These are phyloP conservation scores for Wickerhamomyces bisporus DNA, from an alignment of 805 yeast species.

Conservation along the genomic window DNA sequence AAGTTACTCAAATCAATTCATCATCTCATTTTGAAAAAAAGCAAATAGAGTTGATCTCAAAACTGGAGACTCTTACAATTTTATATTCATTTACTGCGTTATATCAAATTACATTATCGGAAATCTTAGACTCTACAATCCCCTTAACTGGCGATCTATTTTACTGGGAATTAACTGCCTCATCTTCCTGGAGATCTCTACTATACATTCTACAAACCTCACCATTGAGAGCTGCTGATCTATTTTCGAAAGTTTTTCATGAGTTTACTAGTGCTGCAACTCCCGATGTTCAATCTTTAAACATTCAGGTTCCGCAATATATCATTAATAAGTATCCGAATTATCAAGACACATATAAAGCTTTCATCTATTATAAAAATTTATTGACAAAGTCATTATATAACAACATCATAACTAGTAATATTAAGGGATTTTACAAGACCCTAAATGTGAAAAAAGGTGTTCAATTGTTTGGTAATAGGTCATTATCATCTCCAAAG, in stretches of 20 bases:
- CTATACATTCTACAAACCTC: slow-evolving; percentile 37
- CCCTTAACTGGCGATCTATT: slow-evolving; percentile 38
- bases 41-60: slow-evolving; percentile 11
- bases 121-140: slow-evolving; percentile 35
- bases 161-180: slow-evolving; percentile 39
- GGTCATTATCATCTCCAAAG: slow-evolving; percentile 4
- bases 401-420: slow-evolving; percentile 14
- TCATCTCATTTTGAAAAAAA: not conserved
- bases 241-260: slow-evolving; percentile 15
- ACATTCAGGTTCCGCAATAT: slow-evolving; percentile 7
- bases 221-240: slow-evolving; percentile 22
- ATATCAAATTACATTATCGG: slow-evolving; percentile 30
- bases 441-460: slow-evolving; percentile 21
- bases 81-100: slow-evolving; percentile 28
- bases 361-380: slow-evolving; percentile 8
- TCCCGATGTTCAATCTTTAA: slow-evolving; percentile 7
- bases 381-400: slow-evolving; percentile 12
- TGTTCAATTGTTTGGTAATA: slow-evolving; percentile 16
- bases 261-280: slow-evolving; percentile 22
- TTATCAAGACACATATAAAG: slow-evolving; percentile 8
- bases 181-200: slow-evolving; percentile 27
- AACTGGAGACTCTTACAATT: slow-evolving; percentile 25
- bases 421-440: slow-evolving; percentile 16
- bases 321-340: slow-evolving; percentile 6
- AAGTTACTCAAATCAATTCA: not conserved